A percentile compares a stretch with the other conserved stretches of the same genome.
Conservation (phyloP, 2,329 filamentous ascomycete species). For the Trichoderma asperellum region DNA sequence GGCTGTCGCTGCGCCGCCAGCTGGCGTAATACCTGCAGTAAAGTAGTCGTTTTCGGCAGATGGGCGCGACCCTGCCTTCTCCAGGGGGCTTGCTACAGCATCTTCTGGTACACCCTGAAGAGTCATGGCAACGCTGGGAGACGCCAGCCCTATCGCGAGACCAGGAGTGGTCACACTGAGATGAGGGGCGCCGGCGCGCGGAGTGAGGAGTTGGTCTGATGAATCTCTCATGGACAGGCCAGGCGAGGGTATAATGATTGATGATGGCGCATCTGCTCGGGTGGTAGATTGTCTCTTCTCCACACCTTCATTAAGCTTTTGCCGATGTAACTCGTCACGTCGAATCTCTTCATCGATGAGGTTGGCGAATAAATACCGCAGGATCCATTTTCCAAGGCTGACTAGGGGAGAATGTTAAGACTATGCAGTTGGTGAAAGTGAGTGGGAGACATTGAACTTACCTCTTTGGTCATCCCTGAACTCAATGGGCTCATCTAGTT, state of each 20-base stretch:
- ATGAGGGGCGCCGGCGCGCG: slow-evolving; percentile 67
- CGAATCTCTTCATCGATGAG: slow-evolving; percentile 89
- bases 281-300: slow-evolving; percentile 62
- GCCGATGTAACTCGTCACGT: slow-evolving; percentile 75
- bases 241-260: slow-evolving; percentile 54
- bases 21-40: slow-evolving; percentile 60
- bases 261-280: slow-evolving; percentile 61
- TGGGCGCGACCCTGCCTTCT: slow-evolving; percentile 63
- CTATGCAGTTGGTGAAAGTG: not conserved
- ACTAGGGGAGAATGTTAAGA: slow-evolving; percentile 57
- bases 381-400: slow-evolving; percentile 94
- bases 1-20: slow-evolving; percentile 42
- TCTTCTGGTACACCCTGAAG: slow-evolving; percentile 56
- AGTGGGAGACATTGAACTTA: slow-evolving; percentile 49
- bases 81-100: slow-evolving; percentile 51
- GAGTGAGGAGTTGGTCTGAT: slow-evolving; percentile 58
- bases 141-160: slow-evolving; percentile 76
- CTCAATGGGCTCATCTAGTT: slow-evolving; percentile 71
- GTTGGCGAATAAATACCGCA: slow-evolving; percentile 87
- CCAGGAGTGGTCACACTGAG: slow-evolving; percentile 72
- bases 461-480: slow-evolving; percentile 94
- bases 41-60: slow-evolving; percentile 80
- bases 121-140: slow-evolving; percentile 54
- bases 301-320: slow-evolving; percentile 65
- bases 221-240: slow-evolving; percentile 44